phyloP scores from a whole-genome alignment of 2,329 filamentous ascomycete genomes.

The Sclerotinia sclerotiorum region DNA sequence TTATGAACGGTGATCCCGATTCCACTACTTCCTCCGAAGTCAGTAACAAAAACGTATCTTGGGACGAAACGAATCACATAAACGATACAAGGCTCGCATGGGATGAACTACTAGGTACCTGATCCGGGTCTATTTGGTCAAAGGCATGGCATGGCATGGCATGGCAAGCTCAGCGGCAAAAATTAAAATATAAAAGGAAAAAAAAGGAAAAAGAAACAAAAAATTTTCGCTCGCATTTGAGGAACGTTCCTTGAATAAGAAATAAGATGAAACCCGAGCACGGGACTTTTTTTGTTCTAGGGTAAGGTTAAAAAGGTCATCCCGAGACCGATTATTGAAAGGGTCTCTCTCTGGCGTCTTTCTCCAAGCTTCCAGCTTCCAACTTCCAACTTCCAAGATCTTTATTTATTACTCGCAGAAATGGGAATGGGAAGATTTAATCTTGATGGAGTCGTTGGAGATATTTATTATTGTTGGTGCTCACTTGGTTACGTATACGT shows the following conservation, averaged over 20 bases:
- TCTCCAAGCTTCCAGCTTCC: constrained; percentile 5
- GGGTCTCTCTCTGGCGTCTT: constrained; percentile 19
- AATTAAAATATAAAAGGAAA: not conserved
- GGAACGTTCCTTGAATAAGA: not conserved
- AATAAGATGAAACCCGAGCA: constrained; percentile 4
- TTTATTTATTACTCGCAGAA: not conserved
- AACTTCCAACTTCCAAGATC: not conserved
- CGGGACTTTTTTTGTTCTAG: not conserved
- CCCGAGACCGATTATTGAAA: constrained; percentile 20
- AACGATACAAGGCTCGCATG: not conserved
- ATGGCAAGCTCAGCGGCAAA: not conserved
- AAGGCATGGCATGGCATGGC: too few relatives aligned
- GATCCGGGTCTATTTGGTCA: too few relatives aligned
- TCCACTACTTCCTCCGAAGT: not conserved
- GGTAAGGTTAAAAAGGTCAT: too few relatives aligned
- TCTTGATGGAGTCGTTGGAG: not conserved
- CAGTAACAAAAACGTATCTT: not conserved
- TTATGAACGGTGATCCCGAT: constrained; percentile 2
- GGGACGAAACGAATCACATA: not conserved
- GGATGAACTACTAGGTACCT: not conserved
- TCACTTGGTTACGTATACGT: constrained; percentile 12
- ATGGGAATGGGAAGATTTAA: constrained; percentile 6
- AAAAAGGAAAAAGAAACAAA: not conserved
- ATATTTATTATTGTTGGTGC: not conserved
- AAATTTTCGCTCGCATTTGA: not conserved